Evolutionary conservation across 495 filamentous ascomycete genomes (phyloP), one percentile per base, ranked within the genome.

Genomic region (Talaromyces trachyspermus): DNA sequence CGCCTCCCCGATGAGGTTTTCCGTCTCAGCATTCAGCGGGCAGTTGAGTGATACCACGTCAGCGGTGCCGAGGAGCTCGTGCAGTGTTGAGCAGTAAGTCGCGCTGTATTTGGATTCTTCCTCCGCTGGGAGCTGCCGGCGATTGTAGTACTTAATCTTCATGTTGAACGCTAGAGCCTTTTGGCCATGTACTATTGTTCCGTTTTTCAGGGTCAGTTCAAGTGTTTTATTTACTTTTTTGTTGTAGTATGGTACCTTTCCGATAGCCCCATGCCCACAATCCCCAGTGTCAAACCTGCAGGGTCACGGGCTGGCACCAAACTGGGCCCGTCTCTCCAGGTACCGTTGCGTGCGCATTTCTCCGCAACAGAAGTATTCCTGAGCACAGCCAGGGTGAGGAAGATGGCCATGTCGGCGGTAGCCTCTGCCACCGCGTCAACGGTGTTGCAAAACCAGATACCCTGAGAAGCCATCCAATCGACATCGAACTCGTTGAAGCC

Each of bases 241-340:
- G 35, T 11, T 38, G 9, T 12, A 38, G 38, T 30, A 14, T n/a
- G n/a, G n/a, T n/a, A 48, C 52, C 46, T 55, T 57, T 2, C 86
- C 86, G 43, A 91, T 91, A 1, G 83, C 82, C 86, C 86, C 81
- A 89, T 83, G 6, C 86, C 86, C 10, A 91, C 56, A 47, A 89
- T 83, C 4, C 81, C 81, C 4, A 82, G 62, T 27, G 66, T 71
- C 51, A 80, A 69, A 1, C 77, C 78, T 10, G 63, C 54, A 4
- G 80, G 76, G 63, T 79, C 71, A 49, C 71, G 65, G 8, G 65
- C 62, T 3, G 71, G 62, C 26, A 64, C 59, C 27, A 56, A 15
- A 29, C 35, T 26, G 6, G 57, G 54, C n/a, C 57, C 53, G 2
- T 66, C 65, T 38, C 68, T 52, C 69, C 73, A 84, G 4, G 66